Base-by-base conservation (phyloP, 2,329 filamentous ascomycete genomes). In the Thelonectria blattea region DNA sequence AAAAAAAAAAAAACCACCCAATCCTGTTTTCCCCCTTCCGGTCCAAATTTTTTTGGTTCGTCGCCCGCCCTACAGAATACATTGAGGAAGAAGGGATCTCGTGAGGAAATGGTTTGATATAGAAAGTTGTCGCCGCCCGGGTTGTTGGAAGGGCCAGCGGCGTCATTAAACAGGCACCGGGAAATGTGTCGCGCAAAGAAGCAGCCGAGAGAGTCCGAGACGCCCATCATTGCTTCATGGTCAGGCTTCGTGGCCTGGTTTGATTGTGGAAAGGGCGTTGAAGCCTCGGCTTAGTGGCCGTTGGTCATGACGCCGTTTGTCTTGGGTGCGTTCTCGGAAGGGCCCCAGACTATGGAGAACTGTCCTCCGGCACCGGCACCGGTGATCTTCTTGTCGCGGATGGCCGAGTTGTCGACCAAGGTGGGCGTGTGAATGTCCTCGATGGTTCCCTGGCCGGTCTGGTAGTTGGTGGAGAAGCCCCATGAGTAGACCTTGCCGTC, bases 351-450 rank as follows among this genome's bases (percentile, higher is more conserved):
- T 22, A 91, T 77, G 1, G 88, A 90, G 75, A 87, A 97, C 73
- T 97, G 93, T 5, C 93, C 93, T 65, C 94, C 93, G n/a, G 90
- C 90, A 45, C 91, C 91, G n/a, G 91, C 91, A 77, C 84, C 92
- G 34, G 88, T 83, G 45, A 97, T 82, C 75, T 88, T 87, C 77
- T 90, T 88, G 43, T 86, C 91, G 30, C 88, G 84, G 27, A 95
- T 85, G 43, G 92, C 93, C 12, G 88, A 91, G 79, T 97, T 97
- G 71, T 96, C 91, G 57, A 97, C 91, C 50, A 89, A 71, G 0
- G 90, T 95, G 0, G 93, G 92, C 22, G 85, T 82, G 67, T 89
- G 84, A 30, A 97, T 84, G 68, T 97, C 92, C 51, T 95, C 91
- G n/a, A 86, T 86, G 1, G 84, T 88, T 41, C 90, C 91, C 64